Evolutionary conservation across 1,284 basidiomycete genomes (phyloP).

Genomic region (Phenoliferia sp.): DNA sequence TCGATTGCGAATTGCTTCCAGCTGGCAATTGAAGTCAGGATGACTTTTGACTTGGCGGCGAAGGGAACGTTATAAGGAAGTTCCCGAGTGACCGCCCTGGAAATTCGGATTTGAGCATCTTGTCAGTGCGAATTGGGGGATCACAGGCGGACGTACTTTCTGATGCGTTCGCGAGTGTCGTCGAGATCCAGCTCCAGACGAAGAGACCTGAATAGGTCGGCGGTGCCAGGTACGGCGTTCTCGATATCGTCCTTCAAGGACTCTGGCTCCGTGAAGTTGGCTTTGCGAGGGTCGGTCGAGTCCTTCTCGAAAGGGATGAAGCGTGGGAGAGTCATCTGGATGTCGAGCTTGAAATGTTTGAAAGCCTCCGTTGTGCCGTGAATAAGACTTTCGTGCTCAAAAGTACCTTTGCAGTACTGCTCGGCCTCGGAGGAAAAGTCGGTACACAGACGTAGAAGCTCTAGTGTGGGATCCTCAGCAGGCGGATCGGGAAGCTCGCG

Average conservation of each 20-base stretch:
- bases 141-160: not conserved
- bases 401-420: not conserved
- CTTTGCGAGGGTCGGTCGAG: not conserved
- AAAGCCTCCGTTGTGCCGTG: conserved; percentile 45
- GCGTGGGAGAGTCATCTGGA: conserved; percentile 9
- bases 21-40: not conserved
- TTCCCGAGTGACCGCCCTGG: not conserved
- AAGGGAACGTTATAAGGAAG: not conserved
- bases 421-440: not conserved
- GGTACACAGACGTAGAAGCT: not conserved
- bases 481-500: not conserved
- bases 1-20: not conserved
- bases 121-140: not conserved
- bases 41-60: not conserved
- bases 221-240: no score
- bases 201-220: not conserved
- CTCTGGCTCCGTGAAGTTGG: not conserved
- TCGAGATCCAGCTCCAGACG: not conserved
- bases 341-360: conserved; percentile 3
- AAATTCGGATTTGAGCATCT: not conserved
- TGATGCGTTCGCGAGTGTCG: not conserved
- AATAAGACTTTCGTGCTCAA: conserved; percentile 44
- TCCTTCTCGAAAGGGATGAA: conserved; percentile 13
- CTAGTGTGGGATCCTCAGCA: not conserved
- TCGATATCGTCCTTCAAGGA: no score